Conservation (phyloP, 2,329 filamentous ascomycete species). For the Penicillium sp. region DNA sequence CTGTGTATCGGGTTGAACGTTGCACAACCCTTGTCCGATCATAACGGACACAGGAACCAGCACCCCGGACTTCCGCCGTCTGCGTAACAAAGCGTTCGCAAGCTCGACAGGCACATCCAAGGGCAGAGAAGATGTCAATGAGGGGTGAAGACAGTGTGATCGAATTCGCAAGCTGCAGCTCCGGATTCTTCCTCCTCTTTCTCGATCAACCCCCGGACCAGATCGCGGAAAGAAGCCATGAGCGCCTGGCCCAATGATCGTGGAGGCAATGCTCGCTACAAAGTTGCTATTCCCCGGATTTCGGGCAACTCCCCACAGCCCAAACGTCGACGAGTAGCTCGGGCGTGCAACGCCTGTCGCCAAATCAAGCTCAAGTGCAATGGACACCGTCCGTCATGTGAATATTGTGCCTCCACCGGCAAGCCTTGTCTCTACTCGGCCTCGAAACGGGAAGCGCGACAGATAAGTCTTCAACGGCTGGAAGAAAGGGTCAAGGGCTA, state of each 20-base stretch:
- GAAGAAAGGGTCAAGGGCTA: background rate
- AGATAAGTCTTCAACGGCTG: constrained; percentile 1
- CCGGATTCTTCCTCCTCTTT: too few species aligned
- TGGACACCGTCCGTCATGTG: constrained; percentile 1
- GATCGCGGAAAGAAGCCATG: background rate
- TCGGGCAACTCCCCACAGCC: background rate
- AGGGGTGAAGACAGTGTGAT: background rate
- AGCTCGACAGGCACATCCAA: background rate
- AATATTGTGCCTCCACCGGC: background rate
- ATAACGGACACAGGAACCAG: background rate
- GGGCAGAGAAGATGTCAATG: background rate
- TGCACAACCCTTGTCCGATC: background rate
- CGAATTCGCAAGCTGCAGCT: background rate
- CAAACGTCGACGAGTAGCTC: constrained; percentile 1
- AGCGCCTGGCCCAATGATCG: background rate
- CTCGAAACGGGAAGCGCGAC: background rate
- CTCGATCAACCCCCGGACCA: too few species aligned
- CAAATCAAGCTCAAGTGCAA: constrained; percentile 2
- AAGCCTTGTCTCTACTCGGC: constrained; percentile 1
- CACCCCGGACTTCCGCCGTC: background rate
- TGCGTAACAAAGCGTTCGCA: background rate
- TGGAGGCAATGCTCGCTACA: constrained; percentile 1
- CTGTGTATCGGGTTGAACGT: background rate
- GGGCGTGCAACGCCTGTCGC: constrained; percentile 1
- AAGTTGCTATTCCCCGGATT: constrained; percentile 3